Conservation (phyloP, 2,329 filamentous ascomycete genomes). For the Fusarium clavum region DNA sequence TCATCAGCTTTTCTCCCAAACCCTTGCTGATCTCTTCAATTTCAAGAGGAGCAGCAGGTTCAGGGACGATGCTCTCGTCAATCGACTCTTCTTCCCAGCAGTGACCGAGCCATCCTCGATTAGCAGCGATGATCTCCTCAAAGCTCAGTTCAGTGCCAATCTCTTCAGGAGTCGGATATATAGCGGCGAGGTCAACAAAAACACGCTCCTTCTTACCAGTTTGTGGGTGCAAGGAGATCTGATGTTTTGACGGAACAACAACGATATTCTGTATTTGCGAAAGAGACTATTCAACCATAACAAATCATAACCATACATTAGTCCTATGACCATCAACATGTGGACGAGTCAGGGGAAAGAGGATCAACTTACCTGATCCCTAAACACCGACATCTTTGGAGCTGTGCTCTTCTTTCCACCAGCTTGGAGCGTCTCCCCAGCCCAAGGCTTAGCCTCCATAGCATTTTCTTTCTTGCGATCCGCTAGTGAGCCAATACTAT, state of each 20-base stretch:
- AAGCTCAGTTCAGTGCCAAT: slow-evolving; percentile 84
- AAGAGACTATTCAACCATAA: slow-evolving; percentile 65
- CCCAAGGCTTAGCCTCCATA: slow-evolving; percentile 89
- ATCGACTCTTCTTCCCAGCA: slow-evolving; percentile 64
- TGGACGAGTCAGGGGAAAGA: slow-evolving; percentile 58
- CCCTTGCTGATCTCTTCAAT: slow-evolving; percentile 49
- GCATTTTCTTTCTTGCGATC: slow-evolving; percentile 95
- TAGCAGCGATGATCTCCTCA: slow-evolving; percentile 87
- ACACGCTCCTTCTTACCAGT: slow-evolving; percentile 88
- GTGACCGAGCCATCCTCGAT: slow-evolving; percentile 75
- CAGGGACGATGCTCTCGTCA: slow-evolving; percentile 50
- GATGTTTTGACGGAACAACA: slow-evolving; percentile 77
- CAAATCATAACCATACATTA: slow-evolving; percentile 74
- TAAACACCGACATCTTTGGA: slow-evolving; percentile 91
- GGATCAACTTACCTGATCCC: slow-evolving; percentile 80
- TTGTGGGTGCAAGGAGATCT: slow-evolving; percentile 83
- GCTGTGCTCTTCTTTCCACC: slow-evolving; percentile 80
- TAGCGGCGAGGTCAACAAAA: slow-evolving; percentile 84
- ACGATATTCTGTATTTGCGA: slow-evolving; percentile 73
- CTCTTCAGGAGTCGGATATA: slow-evolving; percentile 83
- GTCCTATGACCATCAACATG: slow-evolving; percentile 95
- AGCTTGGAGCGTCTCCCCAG: slow-evolving; percentile 87
- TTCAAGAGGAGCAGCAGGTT: slow-evolving; percentile 44
- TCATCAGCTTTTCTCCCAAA: slow-evolving; percentile 41
- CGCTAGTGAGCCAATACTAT: slow-evolving; percentile 86